These are phyloP conservation scores for Sordariomycetes sp. DNA, from an alignment of 2,329 filamentous ascomycete species.

Conservation along the genomic window DNA sequence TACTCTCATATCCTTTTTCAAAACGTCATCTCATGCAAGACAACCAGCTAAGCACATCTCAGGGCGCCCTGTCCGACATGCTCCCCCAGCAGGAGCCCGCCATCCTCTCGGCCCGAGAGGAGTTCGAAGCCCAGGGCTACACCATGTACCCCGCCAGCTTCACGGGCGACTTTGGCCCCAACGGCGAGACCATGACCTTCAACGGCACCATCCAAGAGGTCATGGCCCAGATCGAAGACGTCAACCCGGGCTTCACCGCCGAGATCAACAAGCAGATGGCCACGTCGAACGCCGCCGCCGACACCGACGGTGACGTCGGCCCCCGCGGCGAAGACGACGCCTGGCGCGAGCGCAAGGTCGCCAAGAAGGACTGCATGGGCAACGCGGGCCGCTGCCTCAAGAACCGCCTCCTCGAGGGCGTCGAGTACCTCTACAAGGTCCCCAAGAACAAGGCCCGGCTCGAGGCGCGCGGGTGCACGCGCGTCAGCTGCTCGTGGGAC, in stretches of 20 bases:
- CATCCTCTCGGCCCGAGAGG: background rate
- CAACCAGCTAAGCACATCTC: background rate
- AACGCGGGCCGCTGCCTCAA: background rate
- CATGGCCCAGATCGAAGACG: background rate
- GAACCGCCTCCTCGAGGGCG: background rate
- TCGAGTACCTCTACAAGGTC: background rate
- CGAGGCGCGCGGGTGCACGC: background rate
- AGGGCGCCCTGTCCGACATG: background rate
- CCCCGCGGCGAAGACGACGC: background rate
- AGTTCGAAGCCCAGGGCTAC: background rate
- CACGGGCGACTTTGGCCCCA: background rate
- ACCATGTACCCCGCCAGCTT: background rate
- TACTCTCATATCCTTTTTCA: too few species aligned
- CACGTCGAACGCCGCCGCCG: background rate
- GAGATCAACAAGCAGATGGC: background rate
- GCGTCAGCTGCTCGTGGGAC: background rate
- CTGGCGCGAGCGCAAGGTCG: background rate
- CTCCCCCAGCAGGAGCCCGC: background rate
- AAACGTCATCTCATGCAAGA: background rate
- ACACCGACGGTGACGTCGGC: background rate
- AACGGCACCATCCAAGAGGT: constrained; percentile 1
- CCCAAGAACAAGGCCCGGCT: background rate
- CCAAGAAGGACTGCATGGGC: background rate
- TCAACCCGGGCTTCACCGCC: background rate
- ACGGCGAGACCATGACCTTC: background rate